phyloP scores from a whole-genome alignment of 2,329 filamentous ascomycete genomes.

The Alternaria gaisen region DNA sequence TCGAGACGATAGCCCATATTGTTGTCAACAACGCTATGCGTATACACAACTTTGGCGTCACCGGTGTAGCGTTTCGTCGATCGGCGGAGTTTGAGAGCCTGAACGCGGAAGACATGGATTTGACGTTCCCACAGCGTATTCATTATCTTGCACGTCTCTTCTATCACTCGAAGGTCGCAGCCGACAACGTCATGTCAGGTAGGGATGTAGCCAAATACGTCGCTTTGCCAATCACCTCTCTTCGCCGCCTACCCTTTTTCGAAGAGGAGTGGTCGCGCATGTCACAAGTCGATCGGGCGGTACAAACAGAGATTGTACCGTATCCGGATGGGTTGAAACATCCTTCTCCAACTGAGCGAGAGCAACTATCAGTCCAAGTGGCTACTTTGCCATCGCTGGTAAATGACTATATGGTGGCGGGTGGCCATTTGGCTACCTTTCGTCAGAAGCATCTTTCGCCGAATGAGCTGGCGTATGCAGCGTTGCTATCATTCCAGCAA shows the following conservation, averaged over 20 bases:
- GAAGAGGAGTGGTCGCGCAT: background rate
- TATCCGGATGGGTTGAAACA: constrained; percentile 2
- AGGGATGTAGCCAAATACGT: constrained; percentile 6
- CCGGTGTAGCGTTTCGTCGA: background rate
- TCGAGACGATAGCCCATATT: constrained; percentile 5
- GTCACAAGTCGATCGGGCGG: background rate
- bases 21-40: background rate
- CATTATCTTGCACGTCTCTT: constrained; percentile 4
- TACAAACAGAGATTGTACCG: background rate
- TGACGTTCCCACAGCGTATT: constrained; percentile 12
- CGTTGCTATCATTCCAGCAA: background rate
- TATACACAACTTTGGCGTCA: constrained; percentile 8
- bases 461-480: background rate
- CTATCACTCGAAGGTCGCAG: constrained; percentile 6
- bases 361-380: background rate
- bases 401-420: background rate
- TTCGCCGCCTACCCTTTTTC: background rate
- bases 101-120: background rate
- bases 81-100: background rate
- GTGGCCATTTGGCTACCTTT: background rate
- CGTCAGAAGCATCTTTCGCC: background rate
- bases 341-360: background rate
- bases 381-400: background rate
- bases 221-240: background rate
- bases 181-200: constrained; percentile 7